Base-by-base conservation (phyloP, 805 yeast species). In the Myxozyma udenii region DNA sequence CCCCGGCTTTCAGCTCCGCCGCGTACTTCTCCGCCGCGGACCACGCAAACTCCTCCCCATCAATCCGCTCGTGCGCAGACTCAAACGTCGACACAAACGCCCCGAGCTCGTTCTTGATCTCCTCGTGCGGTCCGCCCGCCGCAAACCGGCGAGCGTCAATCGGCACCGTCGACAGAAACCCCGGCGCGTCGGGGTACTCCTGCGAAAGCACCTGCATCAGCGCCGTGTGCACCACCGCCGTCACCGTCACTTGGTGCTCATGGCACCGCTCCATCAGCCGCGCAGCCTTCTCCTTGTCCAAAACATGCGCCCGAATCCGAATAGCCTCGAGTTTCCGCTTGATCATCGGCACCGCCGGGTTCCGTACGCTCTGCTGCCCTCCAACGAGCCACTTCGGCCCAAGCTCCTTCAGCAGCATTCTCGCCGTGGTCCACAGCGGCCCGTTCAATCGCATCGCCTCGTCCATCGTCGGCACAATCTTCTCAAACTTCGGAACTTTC, bases 91-190 rank as follows among this genome's bases (percentile, higher is more conserved):
- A 44, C 16, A 48, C 22, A 37, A 32, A 48, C 24, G n/a, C 35
- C 16, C 53, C 53, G 32, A 48, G 37, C 14, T 25, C 24, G 19
- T 30, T 26, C 12, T 19, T 19, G 5, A 11, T 11, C 4, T 4
- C 45, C 12, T 32, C 46, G n/a, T 43, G 22, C 2, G 40, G 18
- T 28, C 33, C 33, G 9, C 12, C 12, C 11, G 25, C n/a, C 26
- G 25, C 24, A 32, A 41, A 50, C n/a, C 42, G 46, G 14, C 54
- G 54, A 3, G 52, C 40, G 37, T 40, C 48, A 32, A 50, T 44
- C n/a, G 54, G 54, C n/a, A 50, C 25, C 37, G 41, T 16, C 7
- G 47, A 40, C 11, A n/a, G 37, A 16, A 46, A 50, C n/a, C 53
- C 54, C 7, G 33, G 35, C 2, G 40, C 24, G 6, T 28, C 39